Base-by-base conservation (phyloP, 148 eudicot species). In the Rhododendron molle region DNA sequence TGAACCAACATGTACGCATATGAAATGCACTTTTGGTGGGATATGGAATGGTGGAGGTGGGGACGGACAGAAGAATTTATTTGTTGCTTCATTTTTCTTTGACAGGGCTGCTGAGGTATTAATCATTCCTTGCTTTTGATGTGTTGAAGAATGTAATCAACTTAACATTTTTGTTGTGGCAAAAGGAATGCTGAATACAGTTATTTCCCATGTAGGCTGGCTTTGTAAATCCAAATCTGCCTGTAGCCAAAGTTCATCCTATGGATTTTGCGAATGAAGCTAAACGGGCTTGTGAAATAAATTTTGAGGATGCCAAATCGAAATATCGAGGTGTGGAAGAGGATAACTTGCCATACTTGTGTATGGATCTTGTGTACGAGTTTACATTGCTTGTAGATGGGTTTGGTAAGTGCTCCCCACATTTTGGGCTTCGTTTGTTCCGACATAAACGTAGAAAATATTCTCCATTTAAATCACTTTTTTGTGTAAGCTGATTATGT, bases 41-140 rank as follows among this genome's bases (percentile, higher is more conserved):
- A 89, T 95, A 16, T 97, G 98, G 99, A 97, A 90, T 86, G 99
- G 99, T 80, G 99, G 99, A 20, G 94, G 98, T 18, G 98, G 99
- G 9, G 96, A 91, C 83, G 99, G 99, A 44, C 99, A 93, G 87
- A 95, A 92, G 91, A 93, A 97, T 83, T 87, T 97, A 26, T 97
- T 93, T 87, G 98, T 97, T 78, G 99, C 99, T 65, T 97, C 99
- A 30, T 97, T 97, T 84, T 97, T 97, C 93, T 97, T 94, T 67
- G 99, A 97, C 83, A 91, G 99, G 90, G 99, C 99, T 84, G 98
- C 95, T 78, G 95, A 97, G 98, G 99, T 97, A 18, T 20, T 54
- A 54, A 54, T 54, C 60, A 20, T 78, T 73, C 43, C 43, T 84
- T 78, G 43, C 76, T 79, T 36, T 80, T 12, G 74, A 47, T 10